phyloP scores from a whole-genome alignment of 2,329 filamentous ascomycete species.

The Pseudocercospora musae region DNA sequence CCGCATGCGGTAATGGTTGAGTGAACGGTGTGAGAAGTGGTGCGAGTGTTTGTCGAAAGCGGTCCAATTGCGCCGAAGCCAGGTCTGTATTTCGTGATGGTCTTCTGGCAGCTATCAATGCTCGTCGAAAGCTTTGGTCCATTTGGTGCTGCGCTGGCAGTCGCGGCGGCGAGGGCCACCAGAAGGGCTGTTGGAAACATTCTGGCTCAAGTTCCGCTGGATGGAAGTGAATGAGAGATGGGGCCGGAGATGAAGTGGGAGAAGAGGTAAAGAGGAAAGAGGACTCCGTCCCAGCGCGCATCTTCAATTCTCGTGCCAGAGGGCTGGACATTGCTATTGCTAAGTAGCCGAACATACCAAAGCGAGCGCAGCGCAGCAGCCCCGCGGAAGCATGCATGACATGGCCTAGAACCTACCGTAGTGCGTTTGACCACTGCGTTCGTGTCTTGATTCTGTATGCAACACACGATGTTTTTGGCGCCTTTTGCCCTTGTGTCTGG shows the following conservation, averaged over 20 bases:
- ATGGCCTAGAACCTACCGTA: no score
- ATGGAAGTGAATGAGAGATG: neutral
- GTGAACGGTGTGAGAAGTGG: slow-evolving; percentile 16
- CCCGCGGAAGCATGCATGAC: neutral
- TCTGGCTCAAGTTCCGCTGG: neutral
- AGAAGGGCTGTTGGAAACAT: slow-evolving; percentile 13
- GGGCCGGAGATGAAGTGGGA: neutral
- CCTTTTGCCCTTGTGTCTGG: neutral
- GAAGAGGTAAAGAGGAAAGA: neutral
- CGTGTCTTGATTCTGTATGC: neutral
- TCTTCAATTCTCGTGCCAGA: neutral
- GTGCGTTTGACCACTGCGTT: neutral
- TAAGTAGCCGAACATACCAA: neutral
- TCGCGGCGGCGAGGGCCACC: slow-evolving; percentile 9
- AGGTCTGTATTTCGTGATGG: slow-evolving; percentile 23
- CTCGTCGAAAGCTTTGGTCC: slow-evolving; percentile 12
- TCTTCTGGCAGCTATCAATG: slow-evolving; percentile 7
- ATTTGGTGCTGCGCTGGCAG: slow-evolving; percentile 5
- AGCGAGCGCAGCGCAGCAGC: neutral
- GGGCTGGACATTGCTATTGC: neutral
- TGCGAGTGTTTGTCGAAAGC: slow-evolving; percentile 18
- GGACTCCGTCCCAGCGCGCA: neutral
- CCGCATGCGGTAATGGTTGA: slow-evolving; percentile 22
- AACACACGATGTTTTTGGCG: neutral
- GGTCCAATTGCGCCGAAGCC: slow-evolving; percentile 4